phyloP scores from a whole-genome alignment of 2,329 filamentous ascomycete species.

The Tolypocladium album region DNA sequence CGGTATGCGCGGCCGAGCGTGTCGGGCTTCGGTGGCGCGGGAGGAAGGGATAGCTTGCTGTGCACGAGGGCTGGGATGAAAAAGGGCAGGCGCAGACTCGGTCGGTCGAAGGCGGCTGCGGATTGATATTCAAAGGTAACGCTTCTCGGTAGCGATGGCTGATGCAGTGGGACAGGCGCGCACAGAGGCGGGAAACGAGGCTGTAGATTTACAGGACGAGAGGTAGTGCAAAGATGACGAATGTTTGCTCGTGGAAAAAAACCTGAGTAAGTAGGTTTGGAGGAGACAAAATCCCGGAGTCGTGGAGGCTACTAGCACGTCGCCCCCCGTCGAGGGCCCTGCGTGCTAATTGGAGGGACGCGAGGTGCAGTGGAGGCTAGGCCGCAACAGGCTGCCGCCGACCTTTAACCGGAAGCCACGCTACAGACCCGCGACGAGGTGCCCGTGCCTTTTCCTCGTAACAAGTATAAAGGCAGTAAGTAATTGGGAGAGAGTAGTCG shows the following conservation, averaged over 20 bases:
- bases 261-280: slow-evolving; percentile 21
- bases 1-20: slow-evolving; percentile 9
- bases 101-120: not conserved
- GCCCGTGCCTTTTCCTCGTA: no score
- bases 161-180: slow-evolving; percentile 5
- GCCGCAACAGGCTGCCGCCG: slow-evolving; percentile 11
- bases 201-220: slow-evolving; percentile 5
- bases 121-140: not conserved
- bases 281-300: slow-evolving; percentile 18
- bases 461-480: no score
- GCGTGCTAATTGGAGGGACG: slow-evolving; percentile 2
- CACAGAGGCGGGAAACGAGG: slow-evolving; percentile 1
- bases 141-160: slow-evolving; percentile 1
- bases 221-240: slow-evolving; percentile 7
- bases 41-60: not conserved
- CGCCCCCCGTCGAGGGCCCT: not conserved
- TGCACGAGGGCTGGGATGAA: not conserved
- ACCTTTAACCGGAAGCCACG: slow-evolving; percentile 23
- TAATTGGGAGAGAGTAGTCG: not conserved
- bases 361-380: slow-evolving; percentile 5
- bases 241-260: slow-evolving; percentile 14
- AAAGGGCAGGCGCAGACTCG: not conserved
- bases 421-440: no score
- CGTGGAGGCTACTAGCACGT: slow-evolving; percentile 1
- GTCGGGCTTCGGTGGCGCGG: not conserved